Conservation (phyloP, 129 eudicot species). For the Saposhnikovia divaricata region DNA sequence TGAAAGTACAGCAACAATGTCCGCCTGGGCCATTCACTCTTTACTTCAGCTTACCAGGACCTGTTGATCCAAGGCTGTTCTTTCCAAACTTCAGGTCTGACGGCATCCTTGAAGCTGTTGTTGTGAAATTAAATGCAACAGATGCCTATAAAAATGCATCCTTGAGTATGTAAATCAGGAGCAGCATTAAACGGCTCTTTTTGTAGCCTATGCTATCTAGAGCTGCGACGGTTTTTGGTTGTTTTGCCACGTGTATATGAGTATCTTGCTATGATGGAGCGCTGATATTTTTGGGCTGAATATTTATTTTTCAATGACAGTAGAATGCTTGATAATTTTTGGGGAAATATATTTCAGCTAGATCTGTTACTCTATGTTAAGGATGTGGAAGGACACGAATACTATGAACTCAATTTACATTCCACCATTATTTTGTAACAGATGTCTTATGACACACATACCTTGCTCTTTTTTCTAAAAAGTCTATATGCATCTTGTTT, state of each 20-base stretch:
- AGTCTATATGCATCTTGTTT: too few relatives aligned
- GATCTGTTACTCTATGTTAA: background rate
- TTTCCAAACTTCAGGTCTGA: constrained; percentile 66
- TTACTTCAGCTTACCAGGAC: constrained; percentile 70
- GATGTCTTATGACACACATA: too few relatives aligned
- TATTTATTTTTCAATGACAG: background rate
- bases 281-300: background rate
- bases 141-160: background rate
- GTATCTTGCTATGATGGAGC: background rate
- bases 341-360: background rate
- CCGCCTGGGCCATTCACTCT: constrained; percentile 77
- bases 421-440: background rate
- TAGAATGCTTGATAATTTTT: background rate
- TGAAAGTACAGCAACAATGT: constrained; percentile 64
- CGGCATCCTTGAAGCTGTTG: constrained; percentile 81
- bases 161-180: background rate
- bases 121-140: constrained; percentile 28
- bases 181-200: background rate
- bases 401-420: background rate
- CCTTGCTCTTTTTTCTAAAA: too few relatives aligned
- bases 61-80: constrained; percentile 81
- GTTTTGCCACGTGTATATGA: background rate
- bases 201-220: background rate
- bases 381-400: background rate
- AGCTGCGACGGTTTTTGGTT: background rate